These are phyloP conservation scores for Martensiomyces pterosporus DNA, from an alignment of 192 early-diverging fungal genomes.

Conservation along the genomic window DNA sequence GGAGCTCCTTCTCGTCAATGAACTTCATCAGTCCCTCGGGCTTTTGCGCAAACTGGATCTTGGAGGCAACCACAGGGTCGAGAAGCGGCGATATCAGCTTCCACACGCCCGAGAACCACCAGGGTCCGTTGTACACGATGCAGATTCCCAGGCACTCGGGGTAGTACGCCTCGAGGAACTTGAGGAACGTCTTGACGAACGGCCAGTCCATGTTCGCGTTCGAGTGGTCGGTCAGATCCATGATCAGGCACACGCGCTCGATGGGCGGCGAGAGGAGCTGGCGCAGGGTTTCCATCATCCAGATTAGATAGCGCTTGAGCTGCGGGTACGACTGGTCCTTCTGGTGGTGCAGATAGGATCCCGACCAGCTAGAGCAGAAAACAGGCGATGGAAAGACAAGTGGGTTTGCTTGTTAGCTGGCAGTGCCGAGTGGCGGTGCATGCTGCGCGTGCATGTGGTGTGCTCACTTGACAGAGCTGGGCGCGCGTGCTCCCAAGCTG, in stretches of 20 bases:
- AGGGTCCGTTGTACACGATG: slow-evolving; percentile 87
- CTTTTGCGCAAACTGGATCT: slow-evolving; percentile 76
- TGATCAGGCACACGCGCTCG: slow-evolving; percentile 67
- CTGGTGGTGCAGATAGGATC: slow-evolving; percentile 59
- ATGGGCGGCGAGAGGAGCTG: slow-evolving; percentile 62
- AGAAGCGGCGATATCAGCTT: slow-evolving; percentile 78
- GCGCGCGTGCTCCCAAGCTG: too few species aligned
- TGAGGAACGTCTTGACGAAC: slow-evolving; percentile 78
- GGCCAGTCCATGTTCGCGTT: slow-evolving; percentile 77
- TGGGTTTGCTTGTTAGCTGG: too few species aligned
- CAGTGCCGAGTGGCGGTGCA: too few species aligned
- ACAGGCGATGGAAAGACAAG: too few species aligned
- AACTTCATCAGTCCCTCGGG: slow-evolving; percentile 63
- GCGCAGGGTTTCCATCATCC: slow-evolving; percentile 70
- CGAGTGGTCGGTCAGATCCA: slow-evolving; percentile 75
- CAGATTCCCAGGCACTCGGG: slow-evolving; percentile 81
- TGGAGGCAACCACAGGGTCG: slow-evolving; percentile 86
- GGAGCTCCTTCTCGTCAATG: slow-evolving; percentile 62
- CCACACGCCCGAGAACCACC: slow-evolving; percentile 88
- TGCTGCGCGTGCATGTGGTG: too few species aligned
- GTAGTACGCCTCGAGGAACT: slow-evolving; percentile 85
- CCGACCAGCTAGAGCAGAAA: slow-evolving; percentile 26
- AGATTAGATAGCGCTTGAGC: slow-evolving; percentile 64
- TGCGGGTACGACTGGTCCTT: slow-evolving; percentile 60
- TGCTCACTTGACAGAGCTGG: too few species aligned